Base-by-base conservation (phyloP, 805 yeast genomes). In the Sugiyamaella qingdaonensis region DNA sequence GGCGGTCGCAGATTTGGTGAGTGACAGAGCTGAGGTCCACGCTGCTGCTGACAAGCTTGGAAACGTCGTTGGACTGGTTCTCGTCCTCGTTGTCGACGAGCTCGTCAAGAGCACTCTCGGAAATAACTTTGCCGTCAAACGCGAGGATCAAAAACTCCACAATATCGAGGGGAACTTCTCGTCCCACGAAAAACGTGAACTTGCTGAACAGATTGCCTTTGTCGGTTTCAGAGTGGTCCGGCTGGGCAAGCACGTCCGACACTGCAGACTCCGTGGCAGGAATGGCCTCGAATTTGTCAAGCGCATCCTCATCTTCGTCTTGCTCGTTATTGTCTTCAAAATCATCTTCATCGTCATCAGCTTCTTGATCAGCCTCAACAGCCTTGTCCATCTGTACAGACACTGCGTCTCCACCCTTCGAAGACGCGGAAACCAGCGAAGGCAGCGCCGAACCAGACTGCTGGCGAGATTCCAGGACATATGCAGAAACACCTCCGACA, bases 1-100 rank as follows among this genome's bases (percentile, higher is more conserved):
- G 98, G 71, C 99, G 84, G 71, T 94, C 99, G 58, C 85, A 84
- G 61, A 94, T 85, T 71, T 92, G 98, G 70, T 94, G 99, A 13
- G 99, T 94, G 48, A 94, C 81, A 48, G 77, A 73, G 31, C 81
- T 75, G 52, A 88, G 74, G 65, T 86, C 85, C 57, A 85, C 73
- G 55, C 69, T 62, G 13, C 21, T 39, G 47, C 68, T 60, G 49
- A 68, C 73, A 35, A 62, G 57, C 27, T 57, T 61, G 18, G 59
- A 66, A 11, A 56, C 52, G n/a, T 59, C 64, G 64, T 66, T 76
- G 29, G 72, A 72, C 39, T 67, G 68, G 5, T 78, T 73, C 46
- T 73, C 75, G 56, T 78, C 77, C 60, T 77, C 73, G 48, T 72
- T 61, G 55, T 72, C 70, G 60, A 75, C 72, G 54, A 85, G 71